Conservation (phyloP, 345 rosid genomes). For the Brassica rapa region DNA sequence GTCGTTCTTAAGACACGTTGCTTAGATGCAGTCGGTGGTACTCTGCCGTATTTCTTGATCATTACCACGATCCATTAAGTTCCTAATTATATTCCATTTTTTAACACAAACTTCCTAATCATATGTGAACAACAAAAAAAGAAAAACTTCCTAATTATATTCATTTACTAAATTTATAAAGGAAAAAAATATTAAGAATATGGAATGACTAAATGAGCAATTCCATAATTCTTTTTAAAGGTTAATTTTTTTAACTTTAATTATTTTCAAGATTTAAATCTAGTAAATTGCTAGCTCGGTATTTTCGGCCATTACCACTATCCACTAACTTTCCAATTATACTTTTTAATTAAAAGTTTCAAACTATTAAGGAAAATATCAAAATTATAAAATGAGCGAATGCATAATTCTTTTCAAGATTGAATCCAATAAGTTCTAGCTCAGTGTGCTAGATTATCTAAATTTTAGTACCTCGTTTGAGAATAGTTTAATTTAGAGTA, state of each 20-base stretch:
- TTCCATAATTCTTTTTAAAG: neutral
- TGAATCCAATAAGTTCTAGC: too few relatives aligned
- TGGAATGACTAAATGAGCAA: neutral
- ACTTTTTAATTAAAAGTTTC: too few relatives aligned
- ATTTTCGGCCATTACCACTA: neutral
- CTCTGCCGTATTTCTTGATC: constrained; percentile 13
- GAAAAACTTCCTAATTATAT: neutral
- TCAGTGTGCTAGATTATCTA: too few relatives aligned
- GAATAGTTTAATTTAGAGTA: too few relatives aligned
- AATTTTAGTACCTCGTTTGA: too few relatives aligned
- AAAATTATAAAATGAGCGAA: neutral
- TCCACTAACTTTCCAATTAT: neutral
- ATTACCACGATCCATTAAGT: constrained; percentile 19
- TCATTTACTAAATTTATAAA: neutral
- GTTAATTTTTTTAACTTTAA: too few relatives aligned
- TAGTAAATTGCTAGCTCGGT: neutral
- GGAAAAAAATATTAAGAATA: neutral
- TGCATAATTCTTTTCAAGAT: neutral
- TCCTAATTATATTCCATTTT: neutral
- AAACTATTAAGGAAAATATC: neutral
- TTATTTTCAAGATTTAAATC: neutral
- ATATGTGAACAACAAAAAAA: too few relatives aligned
- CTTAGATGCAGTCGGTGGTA: neutral
- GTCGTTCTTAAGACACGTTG: constrained; percentile 19
- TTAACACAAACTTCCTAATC: neutral